Base-by-base conservation (phyloP, 2,329 filamentous ascomycete species). In the Penicillium sp. region DNA sequence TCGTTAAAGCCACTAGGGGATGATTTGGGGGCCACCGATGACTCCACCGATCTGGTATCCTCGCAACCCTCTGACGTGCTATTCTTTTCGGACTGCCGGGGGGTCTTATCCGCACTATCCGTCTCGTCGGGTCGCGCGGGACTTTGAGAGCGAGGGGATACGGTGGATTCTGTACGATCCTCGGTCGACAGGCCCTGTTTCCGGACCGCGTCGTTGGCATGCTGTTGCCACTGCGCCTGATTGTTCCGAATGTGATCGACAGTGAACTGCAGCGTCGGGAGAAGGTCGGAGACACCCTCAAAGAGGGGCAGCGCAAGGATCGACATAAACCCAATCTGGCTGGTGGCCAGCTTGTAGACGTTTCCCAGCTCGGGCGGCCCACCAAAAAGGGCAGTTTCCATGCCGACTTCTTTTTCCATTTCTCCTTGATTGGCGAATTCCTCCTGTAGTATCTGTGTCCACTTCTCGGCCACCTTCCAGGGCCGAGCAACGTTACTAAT, bases 401-500 rank as follows among this genome's bases (percentile, higher is more conserved):
- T 93, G 12, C 85, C 79, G 14, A 96, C 76, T 56, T 94, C 86
- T 40, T 74, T 72, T 65, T 98, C 92, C 84, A 96, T 95, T 10
- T 82, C 78, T 1, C 87, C 87, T 66, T 98, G 92, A 34, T 92
- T 81, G 25, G 89, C 83, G 55, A 96, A 96, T 60, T 98, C 92
- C 46, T 95, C 85, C 11, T 92, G 90, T n/a, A 98, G 72, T 31
- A 95, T 89, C 54, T 84, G 77, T 55, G 92, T 95, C 92, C 92
- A 98, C 60, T 83, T 76, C 29, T 86, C 73, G 14, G 92, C 92
- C 16, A 88, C 79, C 39, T 83, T 75, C 60, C 92, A 89, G 39
- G 80, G 83, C 39, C 92, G 81, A 37, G 89, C 88, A 62, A 96
- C 92, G 61, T 98, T 98, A 68, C 90, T 95, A 58, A 98, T 96